Conservation (phyloP, 1,284 basidiomycete genomes). For the Sporisorium reilianum region DNA sequence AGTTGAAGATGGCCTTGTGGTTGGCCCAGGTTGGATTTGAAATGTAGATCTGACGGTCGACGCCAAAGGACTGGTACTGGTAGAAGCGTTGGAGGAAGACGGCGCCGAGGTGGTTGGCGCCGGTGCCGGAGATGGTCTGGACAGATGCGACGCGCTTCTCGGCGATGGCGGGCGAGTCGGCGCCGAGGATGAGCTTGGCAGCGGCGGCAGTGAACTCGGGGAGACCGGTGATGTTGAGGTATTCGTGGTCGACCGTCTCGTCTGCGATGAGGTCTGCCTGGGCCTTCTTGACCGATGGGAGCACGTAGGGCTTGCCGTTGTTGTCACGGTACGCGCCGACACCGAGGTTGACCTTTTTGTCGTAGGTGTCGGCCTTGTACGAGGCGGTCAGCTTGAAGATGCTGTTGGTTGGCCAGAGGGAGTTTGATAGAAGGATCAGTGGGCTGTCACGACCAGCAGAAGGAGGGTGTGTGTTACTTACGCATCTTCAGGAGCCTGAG, state of each 20-base stretch:
- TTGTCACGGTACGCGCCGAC: conserved; percentile 71
- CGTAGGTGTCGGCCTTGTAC: conserved; percentile 84
- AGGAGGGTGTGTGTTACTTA: conserved; percentile 25
- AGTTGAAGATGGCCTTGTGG: conserved; percentile 88
- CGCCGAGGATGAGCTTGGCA: conserved; percentile 83
- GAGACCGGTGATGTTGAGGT: conserved; percentile 89
- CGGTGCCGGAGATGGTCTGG: conserved; percentile 91
- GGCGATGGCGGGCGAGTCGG: conserved; percentile 78
- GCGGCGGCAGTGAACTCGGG: conserved; percentile 83
- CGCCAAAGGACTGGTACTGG: conserved; percentile 70
- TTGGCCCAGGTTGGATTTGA: conserved; percentile 96
- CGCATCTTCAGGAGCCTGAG: conserved; percentile 62
- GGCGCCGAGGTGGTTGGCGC: conserved; percentile 91
- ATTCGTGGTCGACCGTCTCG: conserved; percentile 87
- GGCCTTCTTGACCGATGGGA: conserved; percentile 74
- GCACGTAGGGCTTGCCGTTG: conserved; percentile 71
- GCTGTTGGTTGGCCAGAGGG: conserved; percentile 21
- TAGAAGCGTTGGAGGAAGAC: conserved; percentile 90
- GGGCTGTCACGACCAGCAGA: background rate
- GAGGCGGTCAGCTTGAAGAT: conserved; percentile 92
- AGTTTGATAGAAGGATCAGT: background rate
- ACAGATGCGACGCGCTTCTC: conserved; percentile 72
- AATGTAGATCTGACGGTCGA: conserved; percentile 76
- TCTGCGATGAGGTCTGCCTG: conserved; percentile 79
- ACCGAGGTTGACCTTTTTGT: conserved; percentile 90